Conservation (phyloP, 495 filamentous ascomycete genomes). For the Neurospora tetrasperma region DNA sequence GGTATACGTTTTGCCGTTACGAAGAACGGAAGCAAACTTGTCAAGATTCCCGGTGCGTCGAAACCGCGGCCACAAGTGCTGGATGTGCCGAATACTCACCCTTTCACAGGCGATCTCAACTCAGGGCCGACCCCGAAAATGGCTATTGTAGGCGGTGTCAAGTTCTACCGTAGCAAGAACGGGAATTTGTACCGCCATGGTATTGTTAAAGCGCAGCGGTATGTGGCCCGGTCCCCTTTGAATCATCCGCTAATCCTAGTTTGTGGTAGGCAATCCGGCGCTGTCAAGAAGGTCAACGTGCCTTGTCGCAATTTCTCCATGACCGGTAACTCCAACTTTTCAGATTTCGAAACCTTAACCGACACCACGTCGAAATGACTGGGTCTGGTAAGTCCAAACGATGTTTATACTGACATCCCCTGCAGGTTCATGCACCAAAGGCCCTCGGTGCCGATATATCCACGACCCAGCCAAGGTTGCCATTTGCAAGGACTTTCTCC, state of each 20-base stretch:
- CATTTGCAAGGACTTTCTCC: constrained; percentile 79
- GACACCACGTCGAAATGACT: constrained; percentile 12
- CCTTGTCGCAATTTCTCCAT: constrained; percentile 84
- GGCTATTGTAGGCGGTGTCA: constrained; percentile 68
- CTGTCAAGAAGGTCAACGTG: constrained; percentile 59
- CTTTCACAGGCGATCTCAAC: constrained; percentile 47
- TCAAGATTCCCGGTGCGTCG: constrained; percentile 56
- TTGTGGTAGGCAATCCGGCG: constrained; percentile 27
- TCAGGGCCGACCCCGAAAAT: constrained; percentile 66
- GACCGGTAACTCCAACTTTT: constrained; percentile 63
- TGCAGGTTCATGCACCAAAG: constrained; percentile 72
- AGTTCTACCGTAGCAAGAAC: constrained; percentile 80
- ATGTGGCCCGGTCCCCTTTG: constrained; percentile 24
- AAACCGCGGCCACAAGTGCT: constrained; percentile 2
- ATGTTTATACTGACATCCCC: constrained; percentile 24
- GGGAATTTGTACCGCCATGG: constrained; percentile 80
- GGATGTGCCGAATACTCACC: constrained; percentile 33
- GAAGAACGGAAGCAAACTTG: constrained; percentile 76
- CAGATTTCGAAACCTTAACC: constrained; percentile 25
- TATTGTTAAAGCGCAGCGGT: constrained; percentile 57
- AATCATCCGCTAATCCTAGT: constrained; percentile 17
- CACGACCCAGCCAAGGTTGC: constrained; percentile 87
- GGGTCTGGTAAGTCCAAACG: constrained; percentile 17
- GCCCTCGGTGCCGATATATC: constrained; percentile 65
- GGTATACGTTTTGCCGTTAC: constrained; percentile 67